A percentile compares a stretch with the other conserved stretches of the same genome.
These are phyloP conservation scores for Rhodotorula sp. DNA, from an alignment of 1,284 basidiomycete genomes.

Conservation along the genomic window DNA sequence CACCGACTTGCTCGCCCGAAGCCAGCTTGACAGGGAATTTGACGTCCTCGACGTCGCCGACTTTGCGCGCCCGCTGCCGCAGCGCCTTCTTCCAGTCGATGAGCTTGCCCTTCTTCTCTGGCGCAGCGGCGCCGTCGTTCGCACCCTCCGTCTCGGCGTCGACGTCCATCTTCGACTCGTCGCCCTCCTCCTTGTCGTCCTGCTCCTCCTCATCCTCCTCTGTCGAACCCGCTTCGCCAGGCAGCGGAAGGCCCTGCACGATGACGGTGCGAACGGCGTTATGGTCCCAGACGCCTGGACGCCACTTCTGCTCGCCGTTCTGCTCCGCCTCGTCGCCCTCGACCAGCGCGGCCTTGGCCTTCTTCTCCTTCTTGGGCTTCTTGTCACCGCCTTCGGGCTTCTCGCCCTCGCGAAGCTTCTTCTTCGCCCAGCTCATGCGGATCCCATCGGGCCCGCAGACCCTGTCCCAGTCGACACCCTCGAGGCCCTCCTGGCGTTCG, in stretches of 20 bases:
- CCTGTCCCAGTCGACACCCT: slow-evolving; percentile 55
- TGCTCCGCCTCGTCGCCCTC: slow-evolving; percentile 21
- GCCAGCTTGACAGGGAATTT: slow-evolving; percentile 40
- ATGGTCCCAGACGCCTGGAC: slow-evolving; percentile 29
- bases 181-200: slow-evolving; percentile 13
- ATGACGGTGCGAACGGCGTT: slow-evolving; percentile 43
- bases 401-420: slow-evolving; percentile 51
- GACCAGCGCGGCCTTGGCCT: slow-evolving; percentile 40
- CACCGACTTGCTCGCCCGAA: slow-evolving; percentile 38
- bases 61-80: slow-evolving; percentile 85
- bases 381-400: slow-evolving; percentile 54
- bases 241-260: slow-evolving; percentile 40
- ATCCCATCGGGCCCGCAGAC: slow-evolving; percentile 63
- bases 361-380: slow-evolving; percentile 41
- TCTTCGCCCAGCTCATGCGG: slow-evolving; percentile 71
- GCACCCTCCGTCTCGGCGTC: slow-evolving; percentile 52
- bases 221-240: slow-evolving; percentile 23
- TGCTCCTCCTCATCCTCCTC: slow-evolving; percentile 36
- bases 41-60: slow-evolving; percentile 44
- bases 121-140: not conserved
- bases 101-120: slow-evolving; percentile 36
- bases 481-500: slow-evolving; percentile 31
- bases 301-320: slow-evolving; percentile 27
- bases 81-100: slow-evolving; percentile 62
- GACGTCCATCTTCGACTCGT: slow-evolving; percentile 35